A percentile compares a stretch with the other conserved stretches of the same genome.
Conservation (phyloP, 345 rosid species). For the Gossypium longicalyx region DNA sequence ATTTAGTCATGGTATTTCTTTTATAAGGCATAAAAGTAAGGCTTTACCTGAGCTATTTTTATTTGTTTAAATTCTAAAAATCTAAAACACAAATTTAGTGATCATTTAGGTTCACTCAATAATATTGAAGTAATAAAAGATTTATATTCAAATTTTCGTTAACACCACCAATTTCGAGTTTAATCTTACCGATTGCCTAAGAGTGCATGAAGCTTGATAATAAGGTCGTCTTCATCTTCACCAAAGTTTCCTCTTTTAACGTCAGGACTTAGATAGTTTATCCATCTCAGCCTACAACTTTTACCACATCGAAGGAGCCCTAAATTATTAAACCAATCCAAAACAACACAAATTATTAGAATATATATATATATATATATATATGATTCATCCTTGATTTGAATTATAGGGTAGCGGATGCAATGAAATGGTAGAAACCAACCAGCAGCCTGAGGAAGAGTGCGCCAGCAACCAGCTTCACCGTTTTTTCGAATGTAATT, state of each 20-base stretch:
- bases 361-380: not conserved
- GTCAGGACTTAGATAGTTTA: conserved; percentile 52
- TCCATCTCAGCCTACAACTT: conserved; percentile 58
- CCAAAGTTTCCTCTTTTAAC: conserved; percentile 59
- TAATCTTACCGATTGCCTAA: conserved; percentile 60
- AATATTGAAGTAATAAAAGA: no score
- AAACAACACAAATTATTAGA: no score
- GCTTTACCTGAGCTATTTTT: no score
- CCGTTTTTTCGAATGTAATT: conserved; percentile 54
- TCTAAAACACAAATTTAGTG: no score
- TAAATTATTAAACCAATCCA: conserved; percentile 12
- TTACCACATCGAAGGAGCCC: conserved; percentile 54
- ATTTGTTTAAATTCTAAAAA: no score
- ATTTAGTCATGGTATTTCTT: no score
- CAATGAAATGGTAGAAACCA: conserved; percentile 24
- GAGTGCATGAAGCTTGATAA: conserved; percentile 89
- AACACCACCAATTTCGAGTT: no score
- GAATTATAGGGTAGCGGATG: no score
- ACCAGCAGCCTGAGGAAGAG: conserved; percentile 50
- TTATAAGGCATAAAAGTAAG: no score
- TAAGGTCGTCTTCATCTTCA: conserved; percentile 85
- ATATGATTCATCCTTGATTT: no score
- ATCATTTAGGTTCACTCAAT: no score
- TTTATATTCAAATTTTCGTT: no score
- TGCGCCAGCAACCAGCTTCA: conserved; percentile 54